These are phyloP conservation scores for Hordeum marinum DNA, from an alignment of 176 grass and related monocot species.

Conservation along the genomic window DNA sequence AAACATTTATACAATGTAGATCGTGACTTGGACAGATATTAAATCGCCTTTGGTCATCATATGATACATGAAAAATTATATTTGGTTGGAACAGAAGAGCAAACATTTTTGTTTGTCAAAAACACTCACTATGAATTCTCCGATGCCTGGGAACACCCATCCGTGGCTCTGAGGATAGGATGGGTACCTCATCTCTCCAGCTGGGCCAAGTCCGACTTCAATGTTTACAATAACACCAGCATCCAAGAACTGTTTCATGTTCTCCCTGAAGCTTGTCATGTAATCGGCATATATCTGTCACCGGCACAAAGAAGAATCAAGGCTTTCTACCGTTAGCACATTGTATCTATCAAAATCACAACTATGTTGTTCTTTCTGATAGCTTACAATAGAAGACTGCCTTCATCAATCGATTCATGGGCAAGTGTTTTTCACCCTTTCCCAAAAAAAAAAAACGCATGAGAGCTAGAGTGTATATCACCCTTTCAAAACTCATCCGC, in stretches of 20 bases:
- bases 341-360: neutral
- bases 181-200: conserved; percentile 88
- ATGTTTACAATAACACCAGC: conserved; percentile 62
- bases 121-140: conserved; percentile 75
- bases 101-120: neutral
- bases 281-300: conserved; percentile 76
- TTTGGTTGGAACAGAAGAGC: neutral
- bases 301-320: neutral
- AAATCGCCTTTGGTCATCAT: conserved; percentile 15
- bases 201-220: conserved; percentile 87
- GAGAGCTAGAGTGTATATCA: too few relatives aligned
- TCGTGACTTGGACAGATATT: neutral
- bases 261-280: conserved; percentile 87
- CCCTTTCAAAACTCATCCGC: neutral
- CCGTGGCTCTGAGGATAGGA: conserved; percentile 74
- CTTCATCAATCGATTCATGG: too few relatives aligned
- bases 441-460: too few relatives aligned
- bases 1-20: neutral
- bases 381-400: too few relatives aligned
- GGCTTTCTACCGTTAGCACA: neutral
- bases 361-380: neutral
- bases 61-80: neutral
- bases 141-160: conserved; percentile 83
- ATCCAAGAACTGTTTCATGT: conserved; percentile 68
- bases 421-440: too few relatives aligned